Conservation (phyloP, 306 rosid species). For the Parietaria judaica region DNA sequence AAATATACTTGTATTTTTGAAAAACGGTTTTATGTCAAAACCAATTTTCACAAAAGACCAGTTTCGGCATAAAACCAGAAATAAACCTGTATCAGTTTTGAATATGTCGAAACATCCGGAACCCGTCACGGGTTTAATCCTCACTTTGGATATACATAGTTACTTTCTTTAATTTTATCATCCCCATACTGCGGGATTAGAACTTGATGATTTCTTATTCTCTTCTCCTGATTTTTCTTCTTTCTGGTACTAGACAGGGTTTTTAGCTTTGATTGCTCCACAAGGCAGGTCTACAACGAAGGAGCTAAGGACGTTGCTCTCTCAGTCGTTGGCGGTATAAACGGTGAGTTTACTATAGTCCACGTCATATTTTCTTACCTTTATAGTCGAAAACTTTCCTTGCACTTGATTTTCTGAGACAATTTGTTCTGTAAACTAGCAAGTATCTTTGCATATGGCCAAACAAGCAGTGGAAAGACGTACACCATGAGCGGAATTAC, state of each 20-base stretch:
- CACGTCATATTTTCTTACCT: conserved; percentile 4
- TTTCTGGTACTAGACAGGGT: conserved; percentile 60
- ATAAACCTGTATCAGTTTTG: too few relatives aligned
- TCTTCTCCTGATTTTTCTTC: conserved; percentile 20
- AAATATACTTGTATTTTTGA: too few relatives aligned
- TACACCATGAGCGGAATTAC: conserved; percentile 92
- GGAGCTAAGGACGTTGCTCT: conserved; percentile 92
- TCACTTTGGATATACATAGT: not conserved
- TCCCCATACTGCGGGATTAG: conserved; percentile 10
- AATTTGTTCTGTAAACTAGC: conserved; percentile 32
- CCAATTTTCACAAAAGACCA: too few relatives aligned
- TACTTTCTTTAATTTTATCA: conserved; percentile 5
- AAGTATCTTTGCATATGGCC: conserved; percentile 96
- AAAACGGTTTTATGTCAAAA: too few relatives aligned
- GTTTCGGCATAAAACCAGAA: too few relatives aligned
- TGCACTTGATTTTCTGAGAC: conserved; percentile 3
- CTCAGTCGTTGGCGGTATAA: conserved; percentile 85
- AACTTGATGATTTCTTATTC: conserved; percentile 12
- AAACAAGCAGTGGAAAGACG: conserved; percentile 98
- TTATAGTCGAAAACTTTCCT: conserved; percentile 17
- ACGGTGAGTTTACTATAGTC: conserved; percentile 50
- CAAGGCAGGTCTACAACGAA: conserved; percentile 83
- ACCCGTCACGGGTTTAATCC: too few relatives aligned
- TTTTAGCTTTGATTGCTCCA: conserved; percentile 64
- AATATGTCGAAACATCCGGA: too few relatives aligned